phyloP scores from a whole-genome alignment of 2,329 filamentous ascomycete genomes.

The Magnaporthiopsis poae region DNA sequence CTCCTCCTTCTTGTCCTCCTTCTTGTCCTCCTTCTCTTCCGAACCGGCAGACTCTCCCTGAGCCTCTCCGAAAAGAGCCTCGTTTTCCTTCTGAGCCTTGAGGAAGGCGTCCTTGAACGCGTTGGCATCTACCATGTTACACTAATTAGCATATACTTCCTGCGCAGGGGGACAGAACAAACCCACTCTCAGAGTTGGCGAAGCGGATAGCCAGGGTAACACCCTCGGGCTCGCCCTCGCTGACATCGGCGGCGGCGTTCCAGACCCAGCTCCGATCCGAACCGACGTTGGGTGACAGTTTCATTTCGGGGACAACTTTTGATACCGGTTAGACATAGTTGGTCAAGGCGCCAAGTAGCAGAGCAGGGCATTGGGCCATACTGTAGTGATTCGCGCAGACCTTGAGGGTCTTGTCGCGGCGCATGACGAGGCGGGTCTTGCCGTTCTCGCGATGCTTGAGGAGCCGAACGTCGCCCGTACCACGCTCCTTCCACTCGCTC shows the following conservation, averaged over 20 bases:
- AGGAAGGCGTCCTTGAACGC: slow-evolving; percentile 95
- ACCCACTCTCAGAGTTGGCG: slow-evolving; percentile 90
- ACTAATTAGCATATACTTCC: background rate
- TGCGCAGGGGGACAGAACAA: background rate
- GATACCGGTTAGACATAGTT: background rate
- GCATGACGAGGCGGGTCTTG: slow-evolving; percentile 97
- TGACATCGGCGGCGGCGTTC: slow-evolving; percentile 96
- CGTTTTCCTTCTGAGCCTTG: slow-evolving; percentile 94
- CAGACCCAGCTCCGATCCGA: slow-evolving; percentile 98
- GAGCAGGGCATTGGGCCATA: slow-evolving; percentile 39
- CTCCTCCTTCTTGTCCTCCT: slow-evolving; percentile 14
- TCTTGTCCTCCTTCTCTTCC: slow-evolving; percentile 20
- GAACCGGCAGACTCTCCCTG: slow-evolving; percentile 20
- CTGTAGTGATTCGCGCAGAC: slow-evolving; percentile 99
- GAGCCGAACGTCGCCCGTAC: slow-evolving; percentile 89
- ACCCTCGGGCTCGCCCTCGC: slow-evolving; percentile 93
- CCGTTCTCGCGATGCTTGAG: slow-evolving; percentile 98
- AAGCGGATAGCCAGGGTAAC: slow-evolving; percentile 95
- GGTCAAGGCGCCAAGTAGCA: background rate
- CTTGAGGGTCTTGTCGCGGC: slow-evolving; percentile 98
- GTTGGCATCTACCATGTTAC: slow-evolving; percentile 65
- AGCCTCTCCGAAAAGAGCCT: slow-evolving; percentile 62
- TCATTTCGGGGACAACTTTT: slow-evolving; percentile 93
- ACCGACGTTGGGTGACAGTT: slow-evolving; percentile 93
- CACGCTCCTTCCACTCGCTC: slow-evolving; percentile 98